A percentile compares a stretch with the other conserved stretches of the same genome.
phyloP scores from a whole-genome alignment of 805 yeast species.

The Pichia rugopelliculosa region DNA sequence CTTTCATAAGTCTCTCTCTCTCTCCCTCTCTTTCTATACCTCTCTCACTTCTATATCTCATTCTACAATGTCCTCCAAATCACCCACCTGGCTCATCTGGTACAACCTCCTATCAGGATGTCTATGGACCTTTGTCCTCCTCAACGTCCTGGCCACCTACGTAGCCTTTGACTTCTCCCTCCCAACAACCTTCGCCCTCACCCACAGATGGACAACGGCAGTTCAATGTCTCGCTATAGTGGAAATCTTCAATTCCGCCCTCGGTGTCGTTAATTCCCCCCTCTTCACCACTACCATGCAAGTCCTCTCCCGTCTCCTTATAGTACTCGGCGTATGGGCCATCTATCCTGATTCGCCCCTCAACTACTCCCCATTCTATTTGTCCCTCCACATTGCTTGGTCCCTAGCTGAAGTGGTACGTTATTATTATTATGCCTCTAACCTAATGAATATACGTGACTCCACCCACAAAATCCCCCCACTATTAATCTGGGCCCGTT shows the following conservation, averaged over 20 bases:
- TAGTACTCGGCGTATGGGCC: constrained; percentile 77
- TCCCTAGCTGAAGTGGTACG: constrained; percentile 88
- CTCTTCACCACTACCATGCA: constrained; percentile 78
- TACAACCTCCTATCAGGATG: constrained; percentile 29
- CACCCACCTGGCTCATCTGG: constrained; percentile 25
- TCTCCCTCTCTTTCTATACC: neutral
- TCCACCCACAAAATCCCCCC: constrained; percentile 46
- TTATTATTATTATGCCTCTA: constrained; percentile 79
- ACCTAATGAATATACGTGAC: constrained; percentile 28
- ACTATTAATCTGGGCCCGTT: constrained; percentile 63
- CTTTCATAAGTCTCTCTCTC: neutral
- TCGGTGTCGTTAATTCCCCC: constrained; percentile 83
- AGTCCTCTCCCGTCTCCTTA: constrained; percentile 74
- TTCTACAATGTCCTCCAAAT: neutral
- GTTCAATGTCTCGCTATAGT: constrained; percentile 76
- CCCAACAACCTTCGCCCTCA: constrained; percentile 36
- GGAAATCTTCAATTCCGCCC: constrained; percentile 70
- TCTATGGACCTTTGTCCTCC: constrained; percentile 27
- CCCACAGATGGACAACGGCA: constrained; percentile 49
- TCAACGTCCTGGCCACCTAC: constrained; percentile 21
- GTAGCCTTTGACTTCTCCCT: constrained; percentile 48
- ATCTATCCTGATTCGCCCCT: constrained; percentile 70
- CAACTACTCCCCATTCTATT: constrained; percentile 48
- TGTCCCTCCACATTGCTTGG: constrained; percentile 77
- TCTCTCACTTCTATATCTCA: neutral